phyloP scores from a whole-genome alignment of 306 rosid species.

The Citrullus amarus region DNA sequence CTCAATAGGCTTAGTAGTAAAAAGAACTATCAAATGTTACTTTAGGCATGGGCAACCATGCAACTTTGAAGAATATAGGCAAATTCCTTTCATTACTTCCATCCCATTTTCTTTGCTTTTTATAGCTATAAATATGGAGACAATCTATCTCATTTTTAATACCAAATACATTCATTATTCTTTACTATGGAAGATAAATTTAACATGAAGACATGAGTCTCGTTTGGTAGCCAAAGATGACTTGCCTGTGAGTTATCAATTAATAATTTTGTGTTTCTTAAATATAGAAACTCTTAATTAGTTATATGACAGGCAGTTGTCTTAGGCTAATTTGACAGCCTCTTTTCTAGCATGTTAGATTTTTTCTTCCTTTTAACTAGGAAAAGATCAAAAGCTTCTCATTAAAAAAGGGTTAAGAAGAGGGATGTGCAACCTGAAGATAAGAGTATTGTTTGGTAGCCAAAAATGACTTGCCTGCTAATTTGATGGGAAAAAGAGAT shows the following conservation, averaged over 20 bases:
- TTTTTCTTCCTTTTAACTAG: slow-evolving; percentile 2
- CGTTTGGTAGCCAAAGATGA: neutral
- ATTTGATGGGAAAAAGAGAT: neutral
- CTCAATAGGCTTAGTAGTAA: neutral
- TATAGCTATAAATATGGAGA: neutral
- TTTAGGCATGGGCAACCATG: neutral
- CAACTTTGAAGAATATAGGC: neutral
- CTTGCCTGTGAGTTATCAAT: neutral
- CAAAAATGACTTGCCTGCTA: neutral
- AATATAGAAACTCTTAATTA: neutral
- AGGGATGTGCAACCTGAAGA: neutral
- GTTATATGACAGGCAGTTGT: slow-evolving; percentile 7
- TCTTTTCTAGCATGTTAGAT: slow-evolving; percentile 13
- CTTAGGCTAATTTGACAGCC: slow-evolving; percentile 15
- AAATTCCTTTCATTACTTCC: neutral
- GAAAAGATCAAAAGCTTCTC: neutral
- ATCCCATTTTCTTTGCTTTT: neutral
- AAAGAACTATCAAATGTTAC: too few species aligned
- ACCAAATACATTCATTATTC: neutral
- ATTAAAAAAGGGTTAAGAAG: neutral
- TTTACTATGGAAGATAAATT: neutral
- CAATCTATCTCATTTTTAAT: neutral
- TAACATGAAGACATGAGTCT: neutral
- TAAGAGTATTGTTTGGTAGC: neutral
- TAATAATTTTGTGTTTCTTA: neutral